Evolutionary conservation across 75 land plant genomes (phyloP).

Genomic region (Cryptomeria japonica): DNA sequence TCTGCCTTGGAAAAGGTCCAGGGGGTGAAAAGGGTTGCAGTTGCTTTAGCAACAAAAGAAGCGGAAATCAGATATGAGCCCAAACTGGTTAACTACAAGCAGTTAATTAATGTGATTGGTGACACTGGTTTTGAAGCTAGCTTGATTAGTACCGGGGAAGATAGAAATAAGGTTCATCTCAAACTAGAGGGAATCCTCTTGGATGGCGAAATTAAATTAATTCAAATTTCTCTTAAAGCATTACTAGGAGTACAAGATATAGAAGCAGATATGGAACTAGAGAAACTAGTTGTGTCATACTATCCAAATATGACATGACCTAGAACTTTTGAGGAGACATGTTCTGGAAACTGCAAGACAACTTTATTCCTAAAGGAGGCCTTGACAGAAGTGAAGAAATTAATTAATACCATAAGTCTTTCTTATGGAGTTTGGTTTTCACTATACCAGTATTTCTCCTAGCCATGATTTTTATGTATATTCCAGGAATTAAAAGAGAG

Average conservation of each 20-base stretch:
- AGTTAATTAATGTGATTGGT: no score
- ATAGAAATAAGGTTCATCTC: no score
- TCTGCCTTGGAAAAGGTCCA: no score
- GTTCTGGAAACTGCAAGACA: slow-evolving; percentile 40
- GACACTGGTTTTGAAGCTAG: no score
- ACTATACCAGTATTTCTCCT: no score
- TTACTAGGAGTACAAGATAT: slow-evolving; percentile 57
- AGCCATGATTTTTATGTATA: no score
- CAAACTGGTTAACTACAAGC: no score
- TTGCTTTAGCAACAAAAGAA: slow-evolving; percentile 78
- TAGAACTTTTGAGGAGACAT: slow-evolving; percentile 50
- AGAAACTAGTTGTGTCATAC: slow-evolving; percentile 58
- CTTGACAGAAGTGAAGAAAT: slow-evolving; percentile 51
- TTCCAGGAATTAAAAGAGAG: slow-evolving; percentile 47
- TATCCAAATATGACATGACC: slow-evolving; percentile 70
- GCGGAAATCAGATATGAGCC: slow-evolving; percentile 76
- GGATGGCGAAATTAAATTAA: slow-evolving; percentile 30
- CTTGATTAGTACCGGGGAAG: no score
- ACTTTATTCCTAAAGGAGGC: slow-evolving; percentile 46
- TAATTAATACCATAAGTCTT: no score
- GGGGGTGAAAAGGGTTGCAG: slow-evolving; percentile 57
- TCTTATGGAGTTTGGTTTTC: no score
- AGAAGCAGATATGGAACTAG: slow-evolving; percentile 31
- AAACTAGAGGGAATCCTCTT: no score
- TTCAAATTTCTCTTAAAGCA: slow-evolving; percentile 54